Base-by-base conservation (phyloP, 2,329 filamentous ascomycete genomes). In the Zymoseptoria pseudotritici region DNA sequence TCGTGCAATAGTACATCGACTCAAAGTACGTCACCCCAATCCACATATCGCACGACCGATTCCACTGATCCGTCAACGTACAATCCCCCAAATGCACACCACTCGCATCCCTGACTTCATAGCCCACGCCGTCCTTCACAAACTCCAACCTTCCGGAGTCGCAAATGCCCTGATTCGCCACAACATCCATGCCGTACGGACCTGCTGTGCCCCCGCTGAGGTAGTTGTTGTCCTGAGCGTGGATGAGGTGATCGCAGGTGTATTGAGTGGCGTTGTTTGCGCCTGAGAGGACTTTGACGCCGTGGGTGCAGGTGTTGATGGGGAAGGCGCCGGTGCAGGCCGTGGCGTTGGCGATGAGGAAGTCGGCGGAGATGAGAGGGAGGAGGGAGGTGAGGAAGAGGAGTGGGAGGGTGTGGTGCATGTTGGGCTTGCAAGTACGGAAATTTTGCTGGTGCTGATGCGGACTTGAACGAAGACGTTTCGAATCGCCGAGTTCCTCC, bases 321-420 rank as follows among this genome's bases (percentile, higher is more conserved):
- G 59, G 56, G 22, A 63, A 61, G 10, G 63, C 57, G 49, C 63
- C 66, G 59, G 65, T 67, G 56, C 66, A 67, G 57, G 63, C 56
- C 17, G 63, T 59, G 36, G 61, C 64, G 61, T 66, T 67, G 51
- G 65, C 63, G 46, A 66, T 50, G 53, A 64, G 57, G 59, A 67
- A 66, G 58, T 67, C 66, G 46, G 64, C 65, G 7, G 57, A 55
- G 24, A 36, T 54, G 22, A 36, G 24, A 50, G 58, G n/a, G 55
- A 58, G 20, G 20, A 60, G 13, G 11, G 55, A 24, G n/a, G 53
- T 20, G 8, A 58, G 21, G 26, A 60, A 24, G 20, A 54, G 31
- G 24, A 54, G 21, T 13, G 31, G 21, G 50, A 46, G 11, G 17
- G 31, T 46, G 20, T 26, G 42, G 8, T 31, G 26, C 51, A 57